Base-by-base conservation (phyloP, 139 green algal species). In the Closterium sp. region DNA sequence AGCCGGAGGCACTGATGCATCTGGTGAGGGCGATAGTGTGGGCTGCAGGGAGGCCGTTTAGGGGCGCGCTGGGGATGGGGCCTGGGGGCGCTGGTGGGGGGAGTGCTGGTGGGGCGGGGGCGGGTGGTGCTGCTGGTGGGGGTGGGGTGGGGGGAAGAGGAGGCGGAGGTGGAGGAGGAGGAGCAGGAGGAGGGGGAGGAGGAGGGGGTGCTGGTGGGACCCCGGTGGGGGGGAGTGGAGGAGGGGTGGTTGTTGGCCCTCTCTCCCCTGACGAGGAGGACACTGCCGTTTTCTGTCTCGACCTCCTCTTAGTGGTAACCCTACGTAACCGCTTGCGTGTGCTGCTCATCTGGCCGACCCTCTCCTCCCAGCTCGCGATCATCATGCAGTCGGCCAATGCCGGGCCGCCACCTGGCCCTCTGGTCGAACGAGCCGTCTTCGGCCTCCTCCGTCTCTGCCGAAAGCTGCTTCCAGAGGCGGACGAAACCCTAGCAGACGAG, bases 241-340 rank as follows among this genome's bases (percentile, higher is more conserved):
- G 86, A 28, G 87, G 35, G 8, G 25, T 64, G 31, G 34, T 31
- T 3, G 55, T 76, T 0, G 55, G 55, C 12, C 55, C 55, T 28
- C 12, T 34, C 34, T 94, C 34, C 84, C 84, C 33, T n/a, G 96
- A 94, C 25, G 93, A 96, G 35, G 96, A 96, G 93, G 96, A 97
- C 84, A 96, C 95, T 2, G 93, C 95, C 19, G 94, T 97, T 95
- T 94, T 99, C 64, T 98, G 96, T 91, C 91, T 99, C 89, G 97
- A 99, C 91, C 95, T 99, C 88, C 95, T 99, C 55, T 95, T 98
- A 34, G 94, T 95, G 23, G 94, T 99, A 84, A 95, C 97, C 84
- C 92, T 99, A 89, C 95, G 96, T 86, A 99, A 99, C 94, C 92
- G 97, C 0, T 97, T 99, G 91, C 96, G 97, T 34, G 95, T 98